A percentile compares a stretch with the other conserved stretches of the same genome.
Conservation (phyloP, 169 alveolate species). For the Eimeria acervulina region DNA sequence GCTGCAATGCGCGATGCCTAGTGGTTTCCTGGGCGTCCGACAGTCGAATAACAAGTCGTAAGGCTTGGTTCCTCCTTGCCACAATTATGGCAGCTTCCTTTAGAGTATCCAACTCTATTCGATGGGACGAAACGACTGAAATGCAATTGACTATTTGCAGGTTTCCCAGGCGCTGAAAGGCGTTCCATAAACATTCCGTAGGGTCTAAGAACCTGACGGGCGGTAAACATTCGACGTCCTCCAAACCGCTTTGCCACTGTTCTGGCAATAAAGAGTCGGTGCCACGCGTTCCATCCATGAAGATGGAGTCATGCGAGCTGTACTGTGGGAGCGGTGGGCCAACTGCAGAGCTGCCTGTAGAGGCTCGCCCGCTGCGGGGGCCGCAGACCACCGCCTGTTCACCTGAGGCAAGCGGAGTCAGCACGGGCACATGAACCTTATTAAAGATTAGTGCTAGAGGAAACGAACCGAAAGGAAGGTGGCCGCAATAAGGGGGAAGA, state of each 20-base stretch:
- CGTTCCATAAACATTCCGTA: conserved; percentile 76
- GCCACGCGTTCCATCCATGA: neutral
- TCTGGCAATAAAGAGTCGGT: neutral
- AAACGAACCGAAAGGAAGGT: neutral
- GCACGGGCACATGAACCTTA: neutral
- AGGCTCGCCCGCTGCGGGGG: conserved; percentile 32
- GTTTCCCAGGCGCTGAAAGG: conserved; percentile 81
- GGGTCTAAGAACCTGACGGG: conserved; percentile 71
- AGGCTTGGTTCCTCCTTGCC: conserved; percentile 84
- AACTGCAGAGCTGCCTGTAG: conserved; percentile 24
- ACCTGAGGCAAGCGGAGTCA: neutral
- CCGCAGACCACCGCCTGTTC: neutral
- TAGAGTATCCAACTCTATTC: conserved; percentile 82
- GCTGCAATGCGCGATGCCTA: conserved; percentile 5
- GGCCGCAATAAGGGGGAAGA: neutral
- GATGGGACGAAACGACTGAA: conserved; percentile 85
- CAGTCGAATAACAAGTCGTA: conserved; percentile 78
- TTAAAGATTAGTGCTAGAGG: neutral
- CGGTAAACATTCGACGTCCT: neutral
- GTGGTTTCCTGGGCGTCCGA: conserved; percentile 25
- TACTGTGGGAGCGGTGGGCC: conserved; percentile 65
- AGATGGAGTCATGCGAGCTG: neutral
- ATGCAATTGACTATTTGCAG: conserved; percentile 85
- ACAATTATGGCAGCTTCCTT: conserved; percentile 84
- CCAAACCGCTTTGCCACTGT: neutral